Conservation (phyloP, 2,329 filamentous ascomycete genomes). For the Trichoderma breve region DNA sequence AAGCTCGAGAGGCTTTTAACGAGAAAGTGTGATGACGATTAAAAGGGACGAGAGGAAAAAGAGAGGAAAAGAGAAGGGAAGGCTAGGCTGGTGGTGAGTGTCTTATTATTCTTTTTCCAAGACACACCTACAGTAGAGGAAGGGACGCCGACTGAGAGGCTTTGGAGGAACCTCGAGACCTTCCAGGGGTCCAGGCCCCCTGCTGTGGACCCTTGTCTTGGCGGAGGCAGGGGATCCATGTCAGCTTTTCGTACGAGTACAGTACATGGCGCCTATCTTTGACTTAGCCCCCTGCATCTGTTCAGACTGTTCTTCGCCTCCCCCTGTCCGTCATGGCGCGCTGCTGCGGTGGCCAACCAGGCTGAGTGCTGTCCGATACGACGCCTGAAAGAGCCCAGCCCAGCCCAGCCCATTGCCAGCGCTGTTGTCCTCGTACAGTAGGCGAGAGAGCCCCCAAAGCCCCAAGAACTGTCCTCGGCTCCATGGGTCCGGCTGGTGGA, state of each 20-base stretch:
- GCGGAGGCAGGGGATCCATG: background rate
- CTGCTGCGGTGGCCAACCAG: slow-evolving; percentile 22
- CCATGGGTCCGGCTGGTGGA: slow-evolving; percentile 3
- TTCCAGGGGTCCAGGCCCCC: background rate
- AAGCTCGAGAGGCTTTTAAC: slow-evolving; percentile 1
- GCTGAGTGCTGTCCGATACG: background rate
- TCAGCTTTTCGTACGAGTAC: background rate
- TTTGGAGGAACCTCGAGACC: background rate
- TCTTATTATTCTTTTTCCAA: slow-evolving; percentile 17
- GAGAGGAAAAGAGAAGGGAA: background rate
- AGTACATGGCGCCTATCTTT: background rate
- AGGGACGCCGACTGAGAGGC: background rate
- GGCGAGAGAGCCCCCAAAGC: background rate
- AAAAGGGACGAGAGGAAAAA: slow-evolving; percentile 8
- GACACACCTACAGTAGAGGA: background rate
- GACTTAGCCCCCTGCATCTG: background rate
- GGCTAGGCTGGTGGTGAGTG: slow-evolving; percentile 14
- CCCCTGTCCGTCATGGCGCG: background rate
- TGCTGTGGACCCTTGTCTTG: background rate
- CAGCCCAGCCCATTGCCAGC: background rate
- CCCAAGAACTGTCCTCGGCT: background rate
- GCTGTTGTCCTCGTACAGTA: background rate
- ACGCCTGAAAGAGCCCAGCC: background rate
- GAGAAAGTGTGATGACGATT: slow-evolving; percentile 8
- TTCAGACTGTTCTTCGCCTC: background rate